Evolutionary conservation across 345 rosid species (phyloP).

Genomic region (Eucalyptus microcorys): DNA sequence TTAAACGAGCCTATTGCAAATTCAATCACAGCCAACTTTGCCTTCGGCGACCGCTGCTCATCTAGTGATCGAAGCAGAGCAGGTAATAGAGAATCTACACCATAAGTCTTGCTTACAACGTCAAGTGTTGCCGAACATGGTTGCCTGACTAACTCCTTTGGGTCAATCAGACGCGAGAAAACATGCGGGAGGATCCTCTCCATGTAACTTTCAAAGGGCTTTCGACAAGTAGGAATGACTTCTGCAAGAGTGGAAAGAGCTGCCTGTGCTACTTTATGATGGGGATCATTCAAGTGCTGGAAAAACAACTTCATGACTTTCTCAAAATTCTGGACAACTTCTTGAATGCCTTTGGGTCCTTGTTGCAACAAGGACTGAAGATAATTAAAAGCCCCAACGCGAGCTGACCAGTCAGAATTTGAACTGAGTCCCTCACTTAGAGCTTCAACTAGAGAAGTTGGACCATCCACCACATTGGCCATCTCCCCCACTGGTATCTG

Average conservation of each 20-base stretch:
- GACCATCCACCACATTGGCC: constrained; percentile 68
- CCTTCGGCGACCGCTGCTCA: constrained; percentile 97
- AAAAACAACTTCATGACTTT: constrained; percentile 98
- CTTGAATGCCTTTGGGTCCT: constrained; percentile 92
- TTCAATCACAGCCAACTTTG: constrained; percentile 96
- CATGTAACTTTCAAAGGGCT: constrained; percentile 96
- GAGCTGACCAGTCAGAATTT: constrained; percentile 94
- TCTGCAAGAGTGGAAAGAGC: constrained; percentile 94
- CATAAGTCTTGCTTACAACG: constrained; percentile 83
- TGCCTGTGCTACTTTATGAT: constrained; percentile 99
- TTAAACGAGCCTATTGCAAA: constrained; percentile 83
- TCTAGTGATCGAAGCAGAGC: constrained; percentile 95
- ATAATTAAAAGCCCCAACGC: constrained; percentile 92
- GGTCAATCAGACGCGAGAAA: constrained; percentile 91
- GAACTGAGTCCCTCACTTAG: constrained; percentile 82
- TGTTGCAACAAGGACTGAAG: constrained; percentile 80
- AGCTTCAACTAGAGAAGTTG: constrained; percentile 82
- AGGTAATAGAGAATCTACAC: constrained; percentile 85
- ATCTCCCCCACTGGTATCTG: constrained; percentile 76
- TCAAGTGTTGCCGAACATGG: constrained; percentile 91
- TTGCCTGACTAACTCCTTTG: constrained; percentile 95
- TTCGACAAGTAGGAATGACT: constrained; percentile 89
- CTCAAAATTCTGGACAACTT: constrained; percentile 87
- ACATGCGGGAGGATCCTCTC: constrained; percentile 97
- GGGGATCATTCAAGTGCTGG: constrained; percentile 98